A percentile compares a stretch with the other conserved stretches of the same genome.
Conservation (phyloP, 2,329 filamentous ascomycete genomes). For the Xylaria sp. region DNA sequence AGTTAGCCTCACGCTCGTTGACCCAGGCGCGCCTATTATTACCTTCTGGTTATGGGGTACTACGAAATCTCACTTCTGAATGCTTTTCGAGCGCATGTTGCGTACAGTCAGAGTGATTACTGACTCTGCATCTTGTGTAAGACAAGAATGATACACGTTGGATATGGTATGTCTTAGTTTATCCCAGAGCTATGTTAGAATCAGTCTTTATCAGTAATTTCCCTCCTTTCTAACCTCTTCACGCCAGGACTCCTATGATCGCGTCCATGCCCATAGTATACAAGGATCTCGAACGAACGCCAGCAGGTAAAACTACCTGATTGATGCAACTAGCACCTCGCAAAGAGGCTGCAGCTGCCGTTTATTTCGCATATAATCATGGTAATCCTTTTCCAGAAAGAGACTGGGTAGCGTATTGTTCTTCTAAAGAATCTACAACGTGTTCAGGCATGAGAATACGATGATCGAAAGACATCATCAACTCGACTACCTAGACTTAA, state of each 20-base stretch:
- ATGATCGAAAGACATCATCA: not conserved
- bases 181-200: not conserved
- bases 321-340: not conserved
- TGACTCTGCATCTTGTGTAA: too few species aligned
- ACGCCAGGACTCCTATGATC: constrained; percentile 23
- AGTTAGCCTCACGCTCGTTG: too few species aligned
- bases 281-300: not conserved
- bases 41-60: too few species aligned
- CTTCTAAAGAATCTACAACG: not conserved
- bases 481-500: not conserved
- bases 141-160: too few species aligned
- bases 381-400: not conserved
- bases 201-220: not conserved
- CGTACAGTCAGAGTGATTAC: too few species aligned
- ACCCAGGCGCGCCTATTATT: too few species aligned
- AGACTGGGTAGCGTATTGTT: rapidly evolving
- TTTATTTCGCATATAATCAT: not conserved
- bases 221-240: not conserved
- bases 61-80: too few species aligned
- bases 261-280: constrained; percentile 13
- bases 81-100: too few species aligned
- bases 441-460: not conserved
- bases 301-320: not conserved
- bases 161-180: not conserved
- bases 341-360: constrained; percentile 8